A percentile compares a stretch with the other conserved stretches of the same genome.
These are phyloP conservation scores for Zalaria sp. DNA, from an alignment of 2,329 filamentous ascomycete species.

Conservation along the genomic window DNA sequence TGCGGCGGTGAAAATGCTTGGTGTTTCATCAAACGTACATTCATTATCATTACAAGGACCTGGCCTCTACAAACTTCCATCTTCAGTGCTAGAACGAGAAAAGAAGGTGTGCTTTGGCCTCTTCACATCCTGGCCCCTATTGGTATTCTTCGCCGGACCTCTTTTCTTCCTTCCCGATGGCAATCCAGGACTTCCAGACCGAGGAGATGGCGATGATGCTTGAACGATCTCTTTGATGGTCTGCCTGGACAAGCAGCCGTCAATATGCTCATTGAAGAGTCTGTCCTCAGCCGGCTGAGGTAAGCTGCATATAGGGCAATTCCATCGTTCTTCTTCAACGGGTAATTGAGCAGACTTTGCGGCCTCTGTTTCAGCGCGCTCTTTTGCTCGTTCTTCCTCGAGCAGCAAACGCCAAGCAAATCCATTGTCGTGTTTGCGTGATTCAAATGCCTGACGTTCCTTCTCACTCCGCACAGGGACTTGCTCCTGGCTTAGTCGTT, in stretches of 20 bases:
- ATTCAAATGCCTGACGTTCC: conserved; percentile 9
- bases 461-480: conserved; percentile 6
- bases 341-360: conserved; percentile 15
- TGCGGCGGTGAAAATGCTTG: no score
- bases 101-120: conserved; percentile 16
- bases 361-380: conserved; percentile 6
- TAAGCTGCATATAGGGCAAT: conserved; percentile 75
- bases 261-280: conserved; percentile 81
- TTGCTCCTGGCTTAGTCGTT: conserved; percentile 47
- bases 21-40: no score
- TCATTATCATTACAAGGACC: no score
- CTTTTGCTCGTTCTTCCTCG: conserved; percentile 12
- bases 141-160: conserved; percentile 7
- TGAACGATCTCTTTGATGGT: conserved; percentile 76
- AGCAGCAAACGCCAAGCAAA: conserved; percentile 18
- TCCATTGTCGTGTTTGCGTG: conserved; percentile 16
- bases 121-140: conserved; percentile 7
- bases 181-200: conserved; percentile 4
- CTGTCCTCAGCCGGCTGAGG: conserved; percentile 63
- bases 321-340: conserved; percentile 44
- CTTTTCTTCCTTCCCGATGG: conserved; percentile 12
- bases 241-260: conserved; percentile 73
- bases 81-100: conserved; percentile 1
- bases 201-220: conserved; percentile 17
- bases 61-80: no score